These are phyloP conservation scores for Musa schizocarpa DNA, from an alignment of 176 grass and related monocot genomes.

Conservation along the genomic window DNA sequence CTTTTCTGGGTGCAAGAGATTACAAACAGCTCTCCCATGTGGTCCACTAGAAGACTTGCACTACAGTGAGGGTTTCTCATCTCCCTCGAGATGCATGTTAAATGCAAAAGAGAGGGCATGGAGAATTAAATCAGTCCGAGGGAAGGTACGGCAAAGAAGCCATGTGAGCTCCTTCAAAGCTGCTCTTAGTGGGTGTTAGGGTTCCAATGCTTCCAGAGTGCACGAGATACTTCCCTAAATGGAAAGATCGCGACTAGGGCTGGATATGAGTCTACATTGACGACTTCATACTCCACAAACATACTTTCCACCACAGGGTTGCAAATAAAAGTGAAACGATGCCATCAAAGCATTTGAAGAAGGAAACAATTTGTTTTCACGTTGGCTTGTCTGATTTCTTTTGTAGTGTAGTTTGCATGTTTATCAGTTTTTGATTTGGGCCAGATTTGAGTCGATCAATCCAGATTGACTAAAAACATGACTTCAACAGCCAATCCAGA, in stretches of 20 bases:
- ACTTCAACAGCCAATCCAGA: too few relatives aligned
- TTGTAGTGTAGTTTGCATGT: too few relatives aligned
- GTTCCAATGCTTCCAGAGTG: constrained; percentile 10
- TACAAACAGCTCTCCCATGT: background rate
- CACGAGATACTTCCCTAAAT: background rate
- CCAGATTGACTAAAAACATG: too few relatives aligned
- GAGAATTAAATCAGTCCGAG: too few relatives aligned
- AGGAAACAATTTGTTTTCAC: too few relatives aligned
- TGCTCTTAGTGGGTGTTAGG: background rate
- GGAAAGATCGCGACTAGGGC: too few relatives aligned
- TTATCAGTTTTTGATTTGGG: too few relatives aligned
- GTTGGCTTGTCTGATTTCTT: too few relatives aligned
- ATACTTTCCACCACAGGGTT: background rate
- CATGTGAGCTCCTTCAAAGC: background rate
- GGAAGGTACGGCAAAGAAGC: background rate
- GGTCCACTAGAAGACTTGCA: background rate
- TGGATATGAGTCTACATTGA: background rate
- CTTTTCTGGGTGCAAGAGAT: background rate
- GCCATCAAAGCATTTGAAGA: constrained; percentile 8
- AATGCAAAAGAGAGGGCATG: too few relatives aligned
- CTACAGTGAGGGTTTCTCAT: constrained; percentile 10
- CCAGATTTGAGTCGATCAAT: too few relatives aligned
- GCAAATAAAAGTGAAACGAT: constrained; percentile 16
- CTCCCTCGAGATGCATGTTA: constrained; percentile 29
- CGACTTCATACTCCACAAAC: background rate